Percentiles rank a stretch among this genome's conserved stretches.
Conservation (phyloP, 805 yeast genomes). For the Barnettozyma vustinii region DNA sequence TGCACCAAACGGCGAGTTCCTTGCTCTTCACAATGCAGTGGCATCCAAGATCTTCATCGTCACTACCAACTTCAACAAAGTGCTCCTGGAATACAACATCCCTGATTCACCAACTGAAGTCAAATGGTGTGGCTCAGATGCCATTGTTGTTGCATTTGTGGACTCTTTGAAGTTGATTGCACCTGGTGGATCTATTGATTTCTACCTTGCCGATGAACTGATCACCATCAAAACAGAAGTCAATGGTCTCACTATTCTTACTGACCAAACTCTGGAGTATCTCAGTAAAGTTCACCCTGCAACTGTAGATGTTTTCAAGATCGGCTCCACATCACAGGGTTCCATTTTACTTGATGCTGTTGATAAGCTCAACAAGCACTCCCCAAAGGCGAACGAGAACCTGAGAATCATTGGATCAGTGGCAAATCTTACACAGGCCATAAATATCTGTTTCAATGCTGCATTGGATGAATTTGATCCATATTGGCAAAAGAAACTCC, state of each 20-base stretch:
- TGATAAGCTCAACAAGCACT: slow-evolving; percentile 55
- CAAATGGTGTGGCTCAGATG: slow-evolving; percentile 85
- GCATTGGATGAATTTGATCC: slow-evolving; percentile 75
- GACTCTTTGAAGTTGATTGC: slow-evolving; percentile 70
- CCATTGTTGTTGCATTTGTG: slow-evolving; percentile 53
- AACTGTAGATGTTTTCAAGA: slow-evolving; percentile 59
- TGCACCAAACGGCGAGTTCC: slow-evolving; percentile 52
- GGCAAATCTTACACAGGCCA: slow-evolving; percentile 48
- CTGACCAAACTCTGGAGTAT: slow-evolving; percentile 48
- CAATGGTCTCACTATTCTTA: slow-evolving; percentile 72
- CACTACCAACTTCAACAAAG: slow-evolving; percentile 31
- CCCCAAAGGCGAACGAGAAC: slow-evolving; percentile 80
- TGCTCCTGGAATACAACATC: slow-evolving; percentile 22
- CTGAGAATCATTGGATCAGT: slow-evolving; percentile 47
- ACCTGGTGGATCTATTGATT: slow-evolving; percentile 54
- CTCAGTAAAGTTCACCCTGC: slow-evolving; percentile 54
- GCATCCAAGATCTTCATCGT: slow-evolving; percentile 44
- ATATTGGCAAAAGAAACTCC: slow-evolving; percentile 70
- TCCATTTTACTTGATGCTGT: slow-evolving; percentile 79
- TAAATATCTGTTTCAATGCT: slow-evolving; percentile 65
- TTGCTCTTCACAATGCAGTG: slow-evolving; percentile 42
- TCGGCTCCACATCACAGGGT: slow-evolving; percentile 81
- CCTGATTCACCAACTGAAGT: slow-evolving; percentile 36
- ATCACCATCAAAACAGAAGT: slow-evolving; percentile 43
- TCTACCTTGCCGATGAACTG: slow-evolving; percentile 39